Evolutionary conservation across 2,329 filamentous ascomycete species (phyloP).

Genomic region (Coniochaeta prunicola): DNA sequence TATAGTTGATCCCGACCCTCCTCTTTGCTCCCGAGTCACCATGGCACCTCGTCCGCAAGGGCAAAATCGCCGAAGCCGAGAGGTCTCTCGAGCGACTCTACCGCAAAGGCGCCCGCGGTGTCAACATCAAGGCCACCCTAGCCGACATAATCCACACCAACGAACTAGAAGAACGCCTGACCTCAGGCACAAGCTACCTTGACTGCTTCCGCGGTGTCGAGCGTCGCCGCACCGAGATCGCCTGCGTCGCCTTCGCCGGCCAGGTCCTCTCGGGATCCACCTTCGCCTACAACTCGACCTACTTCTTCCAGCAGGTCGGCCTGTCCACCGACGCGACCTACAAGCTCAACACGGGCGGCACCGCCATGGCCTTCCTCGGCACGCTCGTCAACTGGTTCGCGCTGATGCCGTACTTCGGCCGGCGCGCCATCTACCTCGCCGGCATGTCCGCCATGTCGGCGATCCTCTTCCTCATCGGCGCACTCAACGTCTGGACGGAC

Average conservation of each 20-base stretch:
- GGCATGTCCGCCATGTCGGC: constrained; percentile 8
- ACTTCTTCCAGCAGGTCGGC: constrained; percentile 2
- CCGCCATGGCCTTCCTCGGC: constrained; percentile 7
- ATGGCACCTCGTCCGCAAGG: constrained; percentile 68
- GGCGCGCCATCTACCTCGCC: constrained; percentile 11
- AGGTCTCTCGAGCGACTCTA: constrained; percentile 57
- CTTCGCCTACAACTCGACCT: constrained; percentile 1
- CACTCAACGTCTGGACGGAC: constrained; percentile 4
- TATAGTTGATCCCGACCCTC: constrained; percentile 27
- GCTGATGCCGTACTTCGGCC: constrained; percentile 9
- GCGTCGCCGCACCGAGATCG: constrained; percentile 67
- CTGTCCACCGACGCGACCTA: neutral
- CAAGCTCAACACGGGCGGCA: neutral
- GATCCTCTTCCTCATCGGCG: constrained; percentile 15
- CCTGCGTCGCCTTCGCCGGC: neutral
- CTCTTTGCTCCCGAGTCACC: constrained; percentile 63
- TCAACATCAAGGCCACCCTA: constrained; percentile 63
- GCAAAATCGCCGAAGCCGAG: constrained; percentile 59
- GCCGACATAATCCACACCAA: constrained; percentile 92
- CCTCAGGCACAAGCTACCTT: constrained; percentile 63
- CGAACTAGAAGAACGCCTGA: constrained; percentile 69
- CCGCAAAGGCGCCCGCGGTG: constrained; percentile 64
- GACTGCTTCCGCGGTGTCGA: constrained; percentile 82
- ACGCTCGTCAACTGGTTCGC: constrained; percentile 8
- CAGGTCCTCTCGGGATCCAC: neutral